Conservation (phyloP, 2,329 filamentous ascomycete species). For the Fusarium devonianum region DNA sequence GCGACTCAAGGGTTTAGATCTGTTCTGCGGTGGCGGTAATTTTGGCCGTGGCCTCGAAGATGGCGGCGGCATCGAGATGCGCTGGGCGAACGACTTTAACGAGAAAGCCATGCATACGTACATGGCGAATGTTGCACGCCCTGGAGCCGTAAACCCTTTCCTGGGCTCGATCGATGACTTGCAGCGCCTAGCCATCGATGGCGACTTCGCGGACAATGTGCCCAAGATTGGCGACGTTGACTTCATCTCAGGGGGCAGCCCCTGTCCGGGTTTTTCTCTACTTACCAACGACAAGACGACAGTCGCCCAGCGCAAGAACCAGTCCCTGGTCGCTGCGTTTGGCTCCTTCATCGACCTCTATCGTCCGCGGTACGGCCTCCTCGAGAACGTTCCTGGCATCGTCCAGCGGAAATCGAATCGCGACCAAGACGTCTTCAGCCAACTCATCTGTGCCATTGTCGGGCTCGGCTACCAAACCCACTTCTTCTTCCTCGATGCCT, state of each 20-base stretch:
- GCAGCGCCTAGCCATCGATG: slow-evolving; percentile 62
- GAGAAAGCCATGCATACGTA: slow-evolving; percentile 73
- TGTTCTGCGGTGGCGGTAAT: slow-evolving; percentile 82
- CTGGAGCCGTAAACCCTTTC: slow-evolving; percentile 59
- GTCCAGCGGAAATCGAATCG: slow-evolving; percentile 55
- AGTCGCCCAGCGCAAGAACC: slow-evolving; percentile 68
- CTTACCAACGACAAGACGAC: slow-evolving; percentile 67
- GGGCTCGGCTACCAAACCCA: slow-evolving; percentile 80
- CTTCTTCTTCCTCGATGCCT: slow-evolving; percentile 72
- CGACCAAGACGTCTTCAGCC: slow-evolving; percentile 72
- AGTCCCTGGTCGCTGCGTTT: slow-evolving; percentile 79
- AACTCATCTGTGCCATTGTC: slow-evolving; percentile 75
- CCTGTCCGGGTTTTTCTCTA: slow-evolving; percentile 77
- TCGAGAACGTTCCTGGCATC: slow-evolving; percentile 80
- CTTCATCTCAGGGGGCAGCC: slow-evolving; percentile 75
- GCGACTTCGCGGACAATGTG: slow-evolving; percentile 54
- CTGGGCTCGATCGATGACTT: slow-evolving; percentile 77
- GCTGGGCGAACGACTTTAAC: slow-evolving; percentile 73
- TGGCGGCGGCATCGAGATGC: slow-evolving; percentile 68
- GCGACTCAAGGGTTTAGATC: slow-evolving; percentile 68
- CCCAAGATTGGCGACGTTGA: slow-evolving; percentile 70
- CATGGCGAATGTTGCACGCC: slow-evolving; percentile 66
- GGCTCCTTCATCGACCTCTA: slow-evolving; percentile 78
- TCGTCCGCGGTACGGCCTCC: slow-evolving; percentile 73
- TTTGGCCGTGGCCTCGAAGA: slow-evolving; percentile 81